Conservation (phyloP, 176 grass and related monocot species). For the Leersia perrieri region DNA sequence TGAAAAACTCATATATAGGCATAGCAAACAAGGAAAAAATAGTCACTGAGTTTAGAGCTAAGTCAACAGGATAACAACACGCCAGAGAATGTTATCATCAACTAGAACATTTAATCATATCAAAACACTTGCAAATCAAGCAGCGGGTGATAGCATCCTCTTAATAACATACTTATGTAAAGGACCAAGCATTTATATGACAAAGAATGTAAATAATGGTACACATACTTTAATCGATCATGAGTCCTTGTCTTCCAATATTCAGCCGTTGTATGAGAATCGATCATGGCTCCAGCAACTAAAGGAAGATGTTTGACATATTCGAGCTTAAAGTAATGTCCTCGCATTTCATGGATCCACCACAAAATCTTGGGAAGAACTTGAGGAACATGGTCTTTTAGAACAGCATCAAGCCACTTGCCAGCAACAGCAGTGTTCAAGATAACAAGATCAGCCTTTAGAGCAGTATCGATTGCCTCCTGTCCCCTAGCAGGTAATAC, state of each 20-base stretch:
- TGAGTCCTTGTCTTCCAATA: constrained; percentile 95
- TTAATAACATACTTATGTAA: background rate
- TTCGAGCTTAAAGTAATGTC: constrained; percentile 93
- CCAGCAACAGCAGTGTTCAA: constrained; percentile 96
- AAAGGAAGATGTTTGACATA: constrained; percentile 92
- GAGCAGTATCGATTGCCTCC: constrained; percentile 66
- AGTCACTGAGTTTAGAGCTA: constrained; percentile 17
- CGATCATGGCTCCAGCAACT: constrained; percentile 90
- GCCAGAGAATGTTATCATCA: constrained; percentile 18
- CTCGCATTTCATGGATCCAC: constrained; percentile 99
- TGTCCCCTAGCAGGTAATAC: constrained; percentile 69
- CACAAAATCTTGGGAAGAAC: constrained; percentile 94
- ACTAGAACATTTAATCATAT: background rate
- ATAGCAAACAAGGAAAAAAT: constrained; percentile 4
- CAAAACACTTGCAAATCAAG: background rate
- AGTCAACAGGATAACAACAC: background rate
- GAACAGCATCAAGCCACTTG: constrained; percentile 89
- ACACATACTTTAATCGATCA: constrained; percentile 80
- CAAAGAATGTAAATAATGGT: constrained; percentile 16
- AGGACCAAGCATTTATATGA: constrained; percentile 15
- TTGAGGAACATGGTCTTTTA: constrained; percentile 67
- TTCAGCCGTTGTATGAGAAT: constrained; percentile 79
- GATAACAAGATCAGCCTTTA: constrained; percentile 80
- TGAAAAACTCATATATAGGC: constrained; percentile 19
- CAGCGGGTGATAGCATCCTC: background rate